Percentiles rank a stretch among this genome's conserved stretches.
Evolutionary conservation across 2,329 filamentous ascomycete species (phyloP).

Genomic region (Diaporthe citri): DNA sequence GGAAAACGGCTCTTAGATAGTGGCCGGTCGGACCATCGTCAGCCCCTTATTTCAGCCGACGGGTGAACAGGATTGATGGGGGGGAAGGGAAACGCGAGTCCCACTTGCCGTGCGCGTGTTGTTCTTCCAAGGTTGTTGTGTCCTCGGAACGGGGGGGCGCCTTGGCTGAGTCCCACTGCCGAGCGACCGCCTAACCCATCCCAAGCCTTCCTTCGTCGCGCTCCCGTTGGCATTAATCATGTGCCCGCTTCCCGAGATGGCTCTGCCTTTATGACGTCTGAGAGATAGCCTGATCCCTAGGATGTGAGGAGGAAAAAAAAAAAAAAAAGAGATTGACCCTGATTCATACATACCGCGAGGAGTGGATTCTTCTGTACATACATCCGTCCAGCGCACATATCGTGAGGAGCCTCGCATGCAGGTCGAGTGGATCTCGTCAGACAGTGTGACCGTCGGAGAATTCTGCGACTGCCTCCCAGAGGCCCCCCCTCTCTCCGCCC

Average conservation of each 20-base stretch:
- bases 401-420: background rate
- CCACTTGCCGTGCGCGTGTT: background rate
- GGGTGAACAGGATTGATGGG: background rate
- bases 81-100: background rate
- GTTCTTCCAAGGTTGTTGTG: background rate
- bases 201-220: background rate
- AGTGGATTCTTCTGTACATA: background rate
- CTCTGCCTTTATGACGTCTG: background rate
- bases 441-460: background rate
- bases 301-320: no score
- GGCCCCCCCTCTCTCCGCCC: background rate
- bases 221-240: slow-evolving; percentile 19
- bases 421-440: slow-evolving; percentile 1
- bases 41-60: background rate
- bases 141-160: background rate
- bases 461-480: background rate
- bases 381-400: background rate
- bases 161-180: slow-evolving; percentile 24
- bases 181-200: slow-evolving; percentile 10
- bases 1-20: background rate
- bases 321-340: background rate
- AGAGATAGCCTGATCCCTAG: background rate
- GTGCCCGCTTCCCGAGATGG: slow-evolving; percentile 5
- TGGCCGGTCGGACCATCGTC: background rate
- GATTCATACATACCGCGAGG: background rate